These are phyloP conservation scores for Thermothielavioides terrestris DNA, from an alignment of 495 filamentous ascomycete genomes.

Conservation along the genomic window DNA sequence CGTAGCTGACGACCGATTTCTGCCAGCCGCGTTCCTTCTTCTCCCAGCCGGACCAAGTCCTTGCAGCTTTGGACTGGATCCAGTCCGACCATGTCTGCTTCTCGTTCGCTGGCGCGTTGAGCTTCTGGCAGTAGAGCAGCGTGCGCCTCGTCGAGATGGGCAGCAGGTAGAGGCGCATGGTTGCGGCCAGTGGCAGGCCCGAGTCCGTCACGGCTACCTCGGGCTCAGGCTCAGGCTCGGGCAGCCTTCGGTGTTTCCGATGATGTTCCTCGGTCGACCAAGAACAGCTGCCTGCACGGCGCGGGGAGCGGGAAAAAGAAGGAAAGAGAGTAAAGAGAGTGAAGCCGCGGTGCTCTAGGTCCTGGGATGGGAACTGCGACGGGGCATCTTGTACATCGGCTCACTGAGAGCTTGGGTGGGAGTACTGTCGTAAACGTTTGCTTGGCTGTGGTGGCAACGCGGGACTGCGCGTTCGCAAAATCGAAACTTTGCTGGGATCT, in stretches of 20 bases:
- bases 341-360: conserved; percentile 6
- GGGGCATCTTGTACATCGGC: conserved; percentile 7
- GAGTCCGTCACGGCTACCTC: conserved; percentile 11
- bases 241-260: too few species aligned
- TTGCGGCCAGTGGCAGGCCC: conserved; percentile 2
- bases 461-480: conserved; percentile 4
- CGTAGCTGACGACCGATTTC: conserved; percentile 71
- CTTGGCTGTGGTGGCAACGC: conserved; percentile 4
- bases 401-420: neutral
- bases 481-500: conserved; percentile 1
- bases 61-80: conserved; percentile 56
- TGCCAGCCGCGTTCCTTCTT: conserved; percentile 78
- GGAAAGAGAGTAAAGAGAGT: neutral
- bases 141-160: conserved; percentile 85
- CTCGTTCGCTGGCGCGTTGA: conserved; percentile 39
- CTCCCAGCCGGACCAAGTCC: conserved; percentile 82
- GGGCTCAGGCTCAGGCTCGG: too few species aligned
- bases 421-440: neutral
- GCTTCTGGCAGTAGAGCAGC: conserved; percentile 84
- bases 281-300: too few species aligned
- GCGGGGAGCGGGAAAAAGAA: neutral
- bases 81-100: conserved; percentile 53
- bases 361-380: conserved; percentile 2
- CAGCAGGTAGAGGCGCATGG: conserved; percentile 91
- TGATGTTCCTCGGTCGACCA: too few species aligned